These are phyloP conservation scores for Aspergillus olivimuriae DNA, from an alignment of 495 filamentous ascomycete species.

Conservation along the genomic window DNA sequence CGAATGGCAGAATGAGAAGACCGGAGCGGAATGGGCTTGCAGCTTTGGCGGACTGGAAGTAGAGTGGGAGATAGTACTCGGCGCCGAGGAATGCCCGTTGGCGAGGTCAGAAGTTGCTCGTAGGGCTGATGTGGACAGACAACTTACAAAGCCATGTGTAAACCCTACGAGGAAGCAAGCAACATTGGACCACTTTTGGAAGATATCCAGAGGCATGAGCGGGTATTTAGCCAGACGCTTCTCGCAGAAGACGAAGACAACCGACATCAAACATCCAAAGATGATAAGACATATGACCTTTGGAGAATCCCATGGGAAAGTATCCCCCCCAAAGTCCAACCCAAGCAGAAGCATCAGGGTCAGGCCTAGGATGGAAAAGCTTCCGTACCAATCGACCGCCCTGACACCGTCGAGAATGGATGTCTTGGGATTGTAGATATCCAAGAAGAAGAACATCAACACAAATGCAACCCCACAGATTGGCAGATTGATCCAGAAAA, in stretches of 20 bases:
- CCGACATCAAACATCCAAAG: slow-evolving; percentile 57
- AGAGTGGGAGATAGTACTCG: slow-evolving; percentile 55
- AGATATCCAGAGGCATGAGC: slow-evolving; percentile 68
- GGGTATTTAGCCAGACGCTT: slow-evolving; percentile 66
- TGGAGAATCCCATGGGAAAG: slow-evolving; percentile 65
- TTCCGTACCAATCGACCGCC: slow-evolving; percentile 73
- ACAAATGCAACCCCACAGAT: slow-evolving; percentile 49
- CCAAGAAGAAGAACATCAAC: slow-evolving; percentile 51
- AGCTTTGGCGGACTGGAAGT: slow-evolving; percentile 47
- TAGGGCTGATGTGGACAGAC: no score
- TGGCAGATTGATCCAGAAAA: slow-evolving; percentile 70
- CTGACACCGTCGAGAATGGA: slow-evolving; percentile 55
- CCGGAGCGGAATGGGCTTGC: slow-evolving; percentile 48
- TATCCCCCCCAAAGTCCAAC: slow-evolving; percentile 68
- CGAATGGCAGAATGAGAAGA: slow-evolving; percentile 45
- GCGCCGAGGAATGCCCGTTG: slow-evolving; percentile 41
- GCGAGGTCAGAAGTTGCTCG: no score
- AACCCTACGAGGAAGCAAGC: slow-evolving; percentile 51
- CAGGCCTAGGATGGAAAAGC: slow-evolving; percentile 59
- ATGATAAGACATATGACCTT: slow-evolving; percentile 72
- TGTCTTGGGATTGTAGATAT: slow-evolving; percentile 56
- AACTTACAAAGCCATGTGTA: slow-evolving; percentile 46
- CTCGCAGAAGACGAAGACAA: slow-evolving; percentile 65
- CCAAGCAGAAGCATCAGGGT: slow-evolving; percentile 74
- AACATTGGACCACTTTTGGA: slow-evolving; percentile 50